Evolutionary conservation across 257 asterid genomes (phyloP).

Genomic region (Penstemon eatonii): DNA sequence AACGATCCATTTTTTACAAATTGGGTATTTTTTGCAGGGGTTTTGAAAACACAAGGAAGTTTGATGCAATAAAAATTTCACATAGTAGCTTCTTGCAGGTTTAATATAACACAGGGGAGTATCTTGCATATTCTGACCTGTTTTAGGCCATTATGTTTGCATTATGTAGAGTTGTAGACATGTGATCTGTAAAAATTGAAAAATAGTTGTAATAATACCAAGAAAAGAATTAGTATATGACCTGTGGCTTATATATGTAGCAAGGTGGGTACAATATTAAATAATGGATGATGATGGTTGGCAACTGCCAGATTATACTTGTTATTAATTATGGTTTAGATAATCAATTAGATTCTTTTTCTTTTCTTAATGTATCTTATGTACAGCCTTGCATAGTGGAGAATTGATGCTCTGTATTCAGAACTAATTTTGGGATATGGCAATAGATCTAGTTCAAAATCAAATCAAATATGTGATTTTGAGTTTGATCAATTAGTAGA

Average conservation of each 20-base stretch:
- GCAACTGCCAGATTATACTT: neutral
- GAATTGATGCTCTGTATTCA: constrained; percentile 23
- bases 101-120: no score
- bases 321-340: constrained; percentile 20
- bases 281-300: constrained; percentile 12
- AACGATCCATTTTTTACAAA: no score
- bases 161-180: neutral
- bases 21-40: no score
- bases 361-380: constrained; percentile 21
- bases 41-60: no score
- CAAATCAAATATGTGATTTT: no score
- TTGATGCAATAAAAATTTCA: no score
- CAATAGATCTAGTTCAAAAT: no score
- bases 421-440: neutral
- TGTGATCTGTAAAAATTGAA: constrained; percentile 16
- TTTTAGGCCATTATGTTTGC: constrained; percentile 17
- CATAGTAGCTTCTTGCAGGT: no score
- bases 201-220: neutral
- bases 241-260: constrained; percentile 12
- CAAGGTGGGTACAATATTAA: neutral
- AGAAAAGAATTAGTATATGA: constrained; percentile 17
- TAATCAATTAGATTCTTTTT: constrained; percentile 19
- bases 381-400: constrained; percentile 28
- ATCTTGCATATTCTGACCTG: no score
- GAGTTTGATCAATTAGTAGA: no score